Evolutionary conservation across 306 rosid genomes (phyloP).

Genomic region (Citrullus colocynthis): DNA sequence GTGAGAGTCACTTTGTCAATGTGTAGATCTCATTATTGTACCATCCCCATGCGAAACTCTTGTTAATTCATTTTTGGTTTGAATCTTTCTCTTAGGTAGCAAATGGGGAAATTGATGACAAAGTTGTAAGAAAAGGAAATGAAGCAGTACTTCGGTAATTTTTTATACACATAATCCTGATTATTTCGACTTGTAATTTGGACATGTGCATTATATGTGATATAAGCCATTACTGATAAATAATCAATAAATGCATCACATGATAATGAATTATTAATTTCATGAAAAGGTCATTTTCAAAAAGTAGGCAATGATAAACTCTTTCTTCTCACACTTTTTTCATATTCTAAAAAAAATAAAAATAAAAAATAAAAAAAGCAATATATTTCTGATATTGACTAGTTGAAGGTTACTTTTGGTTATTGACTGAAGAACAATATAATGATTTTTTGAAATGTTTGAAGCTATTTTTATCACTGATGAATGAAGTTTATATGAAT

Average conservation of each 20-base stretch:
- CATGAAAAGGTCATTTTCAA: neutral
- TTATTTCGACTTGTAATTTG: neutral
- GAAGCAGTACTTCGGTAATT: constrained; percentile 86
- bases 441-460: neutral
- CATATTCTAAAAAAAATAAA: neutral
- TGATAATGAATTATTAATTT: neutral
- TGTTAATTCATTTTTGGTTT: neutral
- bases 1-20: constrained; percentile 34
- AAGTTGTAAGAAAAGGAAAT: constrained; percentile 72
- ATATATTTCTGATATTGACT: neutral
- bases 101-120: constrained; percentile 70
- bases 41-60: neutral
- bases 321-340: neutral
- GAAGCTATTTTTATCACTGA: neutral
- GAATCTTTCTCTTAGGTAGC: constrained; percentile 45
- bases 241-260: neutral
- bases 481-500: neutral
- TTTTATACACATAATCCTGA: neutral
- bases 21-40: neutral
- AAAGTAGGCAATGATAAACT: neutral
- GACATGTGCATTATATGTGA: neutral
- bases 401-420: neutral
- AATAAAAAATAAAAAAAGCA: too few relatives aligned
- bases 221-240: neutral
- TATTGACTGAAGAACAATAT: neutral